Evolutionary conservation across 1,139 yeast genomes (phyloP), one percentile per base, ranked within the genome.

Genomic region (Torulaspora pretoriensis): DNA sequence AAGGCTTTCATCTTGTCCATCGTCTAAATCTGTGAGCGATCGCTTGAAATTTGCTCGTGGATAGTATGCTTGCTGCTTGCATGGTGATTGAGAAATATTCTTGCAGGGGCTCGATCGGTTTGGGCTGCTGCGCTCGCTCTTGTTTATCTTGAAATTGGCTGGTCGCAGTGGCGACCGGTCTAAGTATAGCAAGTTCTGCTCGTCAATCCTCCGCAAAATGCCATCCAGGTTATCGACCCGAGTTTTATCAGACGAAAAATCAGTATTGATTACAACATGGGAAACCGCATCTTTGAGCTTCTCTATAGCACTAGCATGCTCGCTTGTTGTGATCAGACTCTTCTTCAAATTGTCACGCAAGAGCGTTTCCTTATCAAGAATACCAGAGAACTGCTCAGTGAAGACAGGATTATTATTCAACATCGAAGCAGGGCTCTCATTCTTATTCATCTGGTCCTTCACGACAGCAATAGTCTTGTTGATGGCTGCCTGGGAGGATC

Each of bases 401-500:
- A 63, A 48, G 5, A 35, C 43, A 13, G 38, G 35, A 34, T 56
- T 48, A 19, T 42, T 44, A 8, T 42, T 37, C 17, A 53, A 38
- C 10, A 40, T 22, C 3, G 42, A 37, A 3, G 49, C 31, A 2
- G 45, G 43, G n/a, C 48, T 47, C 24, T 53, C 50, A 5, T 52
- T 45, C 13, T 42, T 35, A 27, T 49, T 44, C 28, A 56, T 40
- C 29, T 50, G 49, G 2, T 45, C 40, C 38, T 56, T 51, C 8
- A 60, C 56, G 13, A 47, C 44, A 8, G 42, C 32, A 9, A 55
- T 47, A 12, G 61, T 42, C n/a, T 48, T 28, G 22, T 51, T 47
- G 27, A 54, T 51, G 10, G 48, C 35, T 13, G 44, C 38, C 22
- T 42, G 45, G 1, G 61, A 51, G 2, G 49, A 23, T 7, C 34